These are phyloP conservation scores for Daedaleopsis sinensis DNA, from an alignment of 768 basidiomycete species.

Conservation along the genomic window DNA sequence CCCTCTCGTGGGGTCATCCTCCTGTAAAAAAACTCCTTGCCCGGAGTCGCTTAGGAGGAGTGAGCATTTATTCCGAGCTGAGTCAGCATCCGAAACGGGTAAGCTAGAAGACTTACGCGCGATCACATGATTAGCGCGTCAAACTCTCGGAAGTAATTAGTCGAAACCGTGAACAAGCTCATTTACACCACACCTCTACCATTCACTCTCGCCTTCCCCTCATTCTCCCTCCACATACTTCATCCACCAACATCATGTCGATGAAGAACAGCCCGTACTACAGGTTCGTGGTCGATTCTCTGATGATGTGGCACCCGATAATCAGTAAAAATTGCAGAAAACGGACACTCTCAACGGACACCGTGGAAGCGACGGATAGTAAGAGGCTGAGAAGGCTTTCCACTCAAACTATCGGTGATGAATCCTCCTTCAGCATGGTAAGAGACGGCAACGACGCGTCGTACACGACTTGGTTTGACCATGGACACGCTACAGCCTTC, in stretches of 20 bases:
- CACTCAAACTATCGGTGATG: slow-evolving; percentile 7
- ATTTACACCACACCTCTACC: not conserved
- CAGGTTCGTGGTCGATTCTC: not conserved
- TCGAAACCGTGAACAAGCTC: not conserved
- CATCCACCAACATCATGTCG: not conserved
- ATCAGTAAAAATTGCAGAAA: not conserved
- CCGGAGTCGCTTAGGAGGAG: not conserved
- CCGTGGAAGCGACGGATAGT: not conserved
- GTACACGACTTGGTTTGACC: not conserved
- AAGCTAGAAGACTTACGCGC: not conserved
- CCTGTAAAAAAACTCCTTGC: too few species aligned
- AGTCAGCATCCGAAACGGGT: not conserved
- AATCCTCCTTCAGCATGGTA: not conserved
- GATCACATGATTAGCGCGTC: slow-evolving; percentile 1
- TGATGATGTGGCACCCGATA: not conserved
- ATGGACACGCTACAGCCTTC: not conserved
- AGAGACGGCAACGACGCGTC: slow-evolving; percentile 10
- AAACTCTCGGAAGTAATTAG: not conserved
- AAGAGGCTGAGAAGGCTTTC: slow-evolving; percentile 8
- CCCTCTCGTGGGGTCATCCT: too few species aligned
- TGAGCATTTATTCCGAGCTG: too few species aligned
- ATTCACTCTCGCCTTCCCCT: not conserved
- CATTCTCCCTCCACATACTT: not conserved
- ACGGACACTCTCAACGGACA: slow-evolving; percentile 3
- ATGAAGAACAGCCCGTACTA: not conserved